Base-by-base conservation (phyloP, 257 asterid species). In the Oldenlandia corymbosa region DNA sequence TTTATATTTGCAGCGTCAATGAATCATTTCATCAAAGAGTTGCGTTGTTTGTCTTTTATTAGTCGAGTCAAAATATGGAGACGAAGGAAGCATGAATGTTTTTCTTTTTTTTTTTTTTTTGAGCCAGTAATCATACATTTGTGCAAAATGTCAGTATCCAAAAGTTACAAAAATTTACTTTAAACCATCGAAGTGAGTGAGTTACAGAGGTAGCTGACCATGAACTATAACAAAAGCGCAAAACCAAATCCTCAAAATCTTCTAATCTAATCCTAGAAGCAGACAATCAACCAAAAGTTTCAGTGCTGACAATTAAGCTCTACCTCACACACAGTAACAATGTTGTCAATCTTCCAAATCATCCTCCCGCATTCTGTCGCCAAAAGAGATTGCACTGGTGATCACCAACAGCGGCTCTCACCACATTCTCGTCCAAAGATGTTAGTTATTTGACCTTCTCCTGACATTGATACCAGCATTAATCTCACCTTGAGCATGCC, bases 261-360 rank as follows among this genome's bases (percentile, higher is more conserved):
- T 62, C 63, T 52, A 75, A n/a, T n/a, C n/a, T n/a, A n/a, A 72
- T 57, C 52, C 62, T 43, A 64, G 65, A 71, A 60, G 47, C 67
- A 66, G 78, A 58, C 71, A 57, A 54, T 67, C 61, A 21, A 49
- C 66, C 69, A 69, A 52, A 50, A 68, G 46, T 27, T 54, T n/a
- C 58, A 50, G 64, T 34, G 54, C 30, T 21, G 58, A 67, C n/a
- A n/a, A n/a, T n/a, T 49, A 55, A 66, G 58, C 46, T 83, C 86
- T 90, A 93, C 96, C 97, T 84, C 79, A 93, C n/a, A n/a, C n/a
- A n/a, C 99, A 2, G 97, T 87, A 70, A 93, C 99, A 58, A 93
- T 87, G 78, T 93, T 97, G 58, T 93, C 99, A 60, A 93, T 93
- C 96, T 93, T 93, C 90, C 90, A 74, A 68, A 93, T 93, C 99